Evolutionary conservation across 2,329 filamentous ascomycete species (phyloP), one percentile per base, ranked within the genome.

Genomic region (Neopestalotiopsis sp.): DNA sequence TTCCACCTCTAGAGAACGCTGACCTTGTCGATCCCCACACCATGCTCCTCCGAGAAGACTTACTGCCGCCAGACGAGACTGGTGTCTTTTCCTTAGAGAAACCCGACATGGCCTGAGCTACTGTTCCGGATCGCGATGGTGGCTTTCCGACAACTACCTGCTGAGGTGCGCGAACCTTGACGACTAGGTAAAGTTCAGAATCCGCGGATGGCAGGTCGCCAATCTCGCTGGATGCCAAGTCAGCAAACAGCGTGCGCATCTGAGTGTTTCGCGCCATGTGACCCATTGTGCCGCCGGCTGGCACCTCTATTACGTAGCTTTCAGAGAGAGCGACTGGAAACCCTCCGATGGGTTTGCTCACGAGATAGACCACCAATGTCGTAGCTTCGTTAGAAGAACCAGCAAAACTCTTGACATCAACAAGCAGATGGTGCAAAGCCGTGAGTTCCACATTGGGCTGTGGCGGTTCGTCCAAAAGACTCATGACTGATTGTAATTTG

Each of bases 401-500:
- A 1, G 92, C 90, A 71, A 98, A 92, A 9, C 92, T 91, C 75
- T 92, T 95, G 70, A 98, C 87, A 74, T 97, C 94, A 38, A 98
- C 88, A 69, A 97, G 85, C 4, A 97, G 81, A 74, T 98, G 92
- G 77, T 97, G 93, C 66, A 97, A 83, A 45, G 93, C 86, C 1
- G 89, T 90, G 64, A 91, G 86, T 73, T 94, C 94, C 17, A 89
- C 81, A 10, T 88, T 84, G 4, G 89, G 85, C 24, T 89, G 88
- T 0, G 94, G 95, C n/a, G 91, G 89, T 73, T 93, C 92, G 69
- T 97, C 92, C 60, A 99, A 85, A 75, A 98, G 87, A 80, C 94
- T 97, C 96, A 99, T 99, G 77, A 95, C 89, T 4, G 96, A 97
- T 82, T 99, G 97, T 68, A 98, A 84, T 77, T 91, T 94, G 6